Evolutionary conservation across 2,329 filamentous ascomycete genomes (phyloP).

Genomic region (Xylariaceae sp.): DNA sequence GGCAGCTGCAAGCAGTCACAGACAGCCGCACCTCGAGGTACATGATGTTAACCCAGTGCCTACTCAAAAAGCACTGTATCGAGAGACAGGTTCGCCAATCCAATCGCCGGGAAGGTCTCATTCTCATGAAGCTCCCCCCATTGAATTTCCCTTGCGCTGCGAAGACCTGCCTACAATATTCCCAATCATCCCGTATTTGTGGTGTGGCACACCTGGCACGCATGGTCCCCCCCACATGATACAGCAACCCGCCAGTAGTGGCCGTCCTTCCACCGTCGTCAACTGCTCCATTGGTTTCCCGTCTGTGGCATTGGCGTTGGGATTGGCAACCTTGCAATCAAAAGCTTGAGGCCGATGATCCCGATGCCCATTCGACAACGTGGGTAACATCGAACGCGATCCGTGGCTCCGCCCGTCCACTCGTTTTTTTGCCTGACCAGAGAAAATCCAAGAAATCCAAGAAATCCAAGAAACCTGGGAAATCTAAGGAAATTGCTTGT

Average conservation of each 20-base stretch:
- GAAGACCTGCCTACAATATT: background rate
- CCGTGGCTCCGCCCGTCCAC: slow-evolving; percentile 20
- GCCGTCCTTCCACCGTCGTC: slow-evolving; percentile 9
- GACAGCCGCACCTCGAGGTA: too few relatives aligned
- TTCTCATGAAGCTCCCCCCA: background rate
- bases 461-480: too few relatives aligned
- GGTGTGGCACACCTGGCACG: slow-evolving; percentile 7
- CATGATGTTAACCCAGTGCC: too few relatives aligned
- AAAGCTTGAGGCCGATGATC: slow-evolving; percentile 19
- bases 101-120: too few relatives aligned
- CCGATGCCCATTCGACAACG: slow-evolving; percentile 23
- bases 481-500: slow-evolving; percentile 1
- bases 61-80: too few relatives aligned
- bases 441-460: background rate
- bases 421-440: slow-evolving; percentile 19
- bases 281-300: slow-evolving; percentile 19
- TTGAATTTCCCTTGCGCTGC: background rate
- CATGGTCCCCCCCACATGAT: slow-evolving; percentile 7
- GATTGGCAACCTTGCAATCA: slow-evolving; percentile 6
- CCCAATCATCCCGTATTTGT: background rate
- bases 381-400: slow-evolving; percentile 20
- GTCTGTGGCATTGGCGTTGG: slow-evolving; percentile 19
- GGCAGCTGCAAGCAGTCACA: too few relatives aligned
- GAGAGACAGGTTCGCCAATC: too few relatives aligned
- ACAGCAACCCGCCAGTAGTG: slow-evolving; percentile 9